These are phyloP conservation scores for Arachis hypogaea DNA, from an alignment of 306 rosid genomes.

Conservation along the genomic window DNA sequence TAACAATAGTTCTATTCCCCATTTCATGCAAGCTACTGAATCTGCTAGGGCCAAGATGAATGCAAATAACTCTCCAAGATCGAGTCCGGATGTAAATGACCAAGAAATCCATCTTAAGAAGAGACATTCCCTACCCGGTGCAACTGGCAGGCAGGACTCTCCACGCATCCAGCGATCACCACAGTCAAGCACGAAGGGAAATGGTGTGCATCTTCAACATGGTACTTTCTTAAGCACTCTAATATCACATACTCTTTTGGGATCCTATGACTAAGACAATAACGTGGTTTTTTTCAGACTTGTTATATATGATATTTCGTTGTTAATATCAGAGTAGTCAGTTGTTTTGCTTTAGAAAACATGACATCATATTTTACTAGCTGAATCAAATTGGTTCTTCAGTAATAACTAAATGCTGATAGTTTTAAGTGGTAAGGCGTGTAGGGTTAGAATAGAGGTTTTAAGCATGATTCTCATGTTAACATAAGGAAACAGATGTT, in stretches of 20 bases:
- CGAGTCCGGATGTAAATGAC: conserved; percentile 92
- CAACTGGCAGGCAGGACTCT: conserved; percentile 82
- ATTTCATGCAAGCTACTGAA: conserved; percentile 94
- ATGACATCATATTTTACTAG: conserved; percentile 2
- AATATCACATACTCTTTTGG: background rate
- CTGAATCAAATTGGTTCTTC: background rate
- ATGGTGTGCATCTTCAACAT: conserved; percentile 46
- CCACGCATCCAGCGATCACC: conserved; percentile 75
- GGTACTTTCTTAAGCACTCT: conserved; percentile 37
- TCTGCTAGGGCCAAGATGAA: conserved; percentile 92
- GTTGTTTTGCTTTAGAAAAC: background rate
- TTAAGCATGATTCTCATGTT: background rate
- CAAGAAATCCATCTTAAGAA: conserved; percentile 67
- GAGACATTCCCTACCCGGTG: conserved; percentile 89
- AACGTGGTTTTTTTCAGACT: conserved; percentile 3
- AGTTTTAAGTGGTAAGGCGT: background rate
- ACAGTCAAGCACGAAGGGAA: conserved; percentile 63
- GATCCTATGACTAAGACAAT: background rate
- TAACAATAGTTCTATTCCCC: conserved; percentile 72
- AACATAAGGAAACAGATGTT: background rate
- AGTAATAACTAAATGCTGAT: background rate
- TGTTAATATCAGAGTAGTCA: background rate
- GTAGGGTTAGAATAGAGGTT: background rate
- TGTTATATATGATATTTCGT: background rate
- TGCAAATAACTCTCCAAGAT: conserved; percentile 78